Base-by-base conservation (phyloP, 2,329 filamentous ascomycete genomes). In the Thyridium curvatum region DNA sequence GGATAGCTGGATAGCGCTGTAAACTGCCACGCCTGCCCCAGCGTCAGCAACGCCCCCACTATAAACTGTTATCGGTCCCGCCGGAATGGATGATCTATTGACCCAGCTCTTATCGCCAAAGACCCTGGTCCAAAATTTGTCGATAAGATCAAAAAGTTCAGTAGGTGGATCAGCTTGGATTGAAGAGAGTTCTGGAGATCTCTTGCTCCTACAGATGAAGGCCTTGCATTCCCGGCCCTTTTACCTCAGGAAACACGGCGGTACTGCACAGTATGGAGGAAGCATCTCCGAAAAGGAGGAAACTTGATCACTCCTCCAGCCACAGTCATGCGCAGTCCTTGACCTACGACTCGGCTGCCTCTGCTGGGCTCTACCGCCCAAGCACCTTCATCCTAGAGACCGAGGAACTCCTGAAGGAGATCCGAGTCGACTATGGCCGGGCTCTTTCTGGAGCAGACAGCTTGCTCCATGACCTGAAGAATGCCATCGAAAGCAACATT, bases 331-430 rank as follows among this genome's bases (percentile, higher is more conserved):
- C n/a, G n/a, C n/a, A n/a, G n/a, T 17, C 31, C 13, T 26, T 9
- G 31, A 37, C 7, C 34, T 42, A 59, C 17, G 52, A 55, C 18
- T 43, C 55, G 2, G 53, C 53, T 7, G 55, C 52, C 6, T 51
- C 55, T 4, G 53, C 51, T 3, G 58, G 57, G 30, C 41, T 58
- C 12, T 58, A 54, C 9, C 52, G 54, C 28, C 54, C 72, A 13
- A 75, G 71, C 53, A 69, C 73, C 28, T 79, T 80, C 46, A 64
- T 77, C 35, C 55, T 81, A 36, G 72, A 80, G 56, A 74, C 76
- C 3, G 72, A 79, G 34, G 76, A 82, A 15, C 61, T 82, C 14
- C 53, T 81, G 42, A 69, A 68, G 41, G 71, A 78, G 44, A 66
- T 71, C 41, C 69, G 65, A 40, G 52, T 77, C 16, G 69, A 79